Conservation (phyloP, 306 rosid species). For the Lithocarpus polystachyus region DNA sequence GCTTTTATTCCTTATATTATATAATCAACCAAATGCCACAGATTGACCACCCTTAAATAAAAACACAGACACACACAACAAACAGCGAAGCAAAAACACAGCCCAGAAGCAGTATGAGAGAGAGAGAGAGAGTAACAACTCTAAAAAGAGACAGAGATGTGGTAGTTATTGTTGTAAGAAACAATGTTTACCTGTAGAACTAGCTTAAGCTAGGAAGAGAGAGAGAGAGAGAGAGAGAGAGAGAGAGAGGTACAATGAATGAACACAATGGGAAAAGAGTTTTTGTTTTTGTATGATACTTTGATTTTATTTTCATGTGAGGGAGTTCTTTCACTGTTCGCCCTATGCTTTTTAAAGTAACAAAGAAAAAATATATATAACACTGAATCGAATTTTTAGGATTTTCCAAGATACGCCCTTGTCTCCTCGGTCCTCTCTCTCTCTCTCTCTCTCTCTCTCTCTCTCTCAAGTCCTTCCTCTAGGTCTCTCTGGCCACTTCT, state of each 20-base stretch:
- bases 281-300: constrained; percentile 24
- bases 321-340: constrained; percentile 27
- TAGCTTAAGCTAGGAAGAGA: no score
- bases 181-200: no score
- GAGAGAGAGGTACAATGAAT: constrained; percentile 45
- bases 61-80: constrained; percentile 32
- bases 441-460: constrained; percentile 3
- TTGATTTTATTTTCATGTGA: constrained; percentile 8
- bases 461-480: neutral
- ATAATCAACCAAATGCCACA: constrained; percentile 46
- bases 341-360: constrained; percentile 34
- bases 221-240: no score
- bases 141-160: no score
- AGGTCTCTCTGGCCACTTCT: constrained; percentile 12
- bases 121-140: constrained; percentile 21
- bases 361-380: constrained; percentile 14
- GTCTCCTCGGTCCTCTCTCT: constrained; percentile 40
- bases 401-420: constrained; percentile 76
- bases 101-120: constrained; percentile 37
- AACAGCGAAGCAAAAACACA: constrained; percentile 51
- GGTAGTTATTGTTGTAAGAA: no score
- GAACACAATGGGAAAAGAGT: constrained; percentile 23
- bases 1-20: constrained; percentile 36
- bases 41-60: constrained; percentile 49
- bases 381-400: constrained; percentile 56